Conservation (phyloP, 495 filamentous ascomycete genomes). For the Xylaria venustula region DNA sequence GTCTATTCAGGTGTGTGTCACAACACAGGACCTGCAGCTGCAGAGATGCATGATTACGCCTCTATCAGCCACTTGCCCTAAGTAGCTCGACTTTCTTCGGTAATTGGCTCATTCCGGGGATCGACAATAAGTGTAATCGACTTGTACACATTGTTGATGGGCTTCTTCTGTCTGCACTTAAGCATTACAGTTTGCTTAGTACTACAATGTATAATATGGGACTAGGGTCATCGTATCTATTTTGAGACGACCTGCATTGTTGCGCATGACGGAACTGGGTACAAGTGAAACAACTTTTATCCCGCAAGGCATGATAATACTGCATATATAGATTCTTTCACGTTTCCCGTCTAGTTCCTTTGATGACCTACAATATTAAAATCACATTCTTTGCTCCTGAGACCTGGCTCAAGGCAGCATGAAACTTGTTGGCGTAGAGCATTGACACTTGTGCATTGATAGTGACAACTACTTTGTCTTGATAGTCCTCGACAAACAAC, state of each 20-base stretch:
- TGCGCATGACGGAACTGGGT: not conserved
- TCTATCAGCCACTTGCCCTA: not conserved
- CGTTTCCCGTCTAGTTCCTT: not conserved
- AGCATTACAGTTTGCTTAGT: too few species aligned
- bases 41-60: not conserved
- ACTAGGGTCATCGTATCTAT: slow-evolving; percentile 2
- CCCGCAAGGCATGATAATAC: not conserved
- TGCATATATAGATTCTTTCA: not conserved
- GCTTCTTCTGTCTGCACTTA: too few species aligned
- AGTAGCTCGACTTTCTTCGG: too few species aligned
- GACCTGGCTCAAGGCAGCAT: too few species aligned
- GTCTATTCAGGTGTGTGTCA: not conserved
- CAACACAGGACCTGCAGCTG: not conserved
- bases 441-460: too few species aligned
- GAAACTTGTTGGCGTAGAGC: too few species aligned
- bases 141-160: too few species aligned
- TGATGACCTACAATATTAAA: not conserved
- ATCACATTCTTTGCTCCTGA: too few species aligned
- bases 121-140: too few species aligned
- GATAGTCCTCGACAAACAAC: too few species aligned
- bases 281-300: not conserved
- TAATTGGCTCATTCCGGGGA: too few species aligned
- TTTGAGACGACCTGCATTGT: not conserved
- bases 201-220: not conserved
- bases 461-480: too few species aligned